Base-by-base conservation (phyloP, 176 grass and related monocot species). In the Eragrostis nindensis region DNA sequence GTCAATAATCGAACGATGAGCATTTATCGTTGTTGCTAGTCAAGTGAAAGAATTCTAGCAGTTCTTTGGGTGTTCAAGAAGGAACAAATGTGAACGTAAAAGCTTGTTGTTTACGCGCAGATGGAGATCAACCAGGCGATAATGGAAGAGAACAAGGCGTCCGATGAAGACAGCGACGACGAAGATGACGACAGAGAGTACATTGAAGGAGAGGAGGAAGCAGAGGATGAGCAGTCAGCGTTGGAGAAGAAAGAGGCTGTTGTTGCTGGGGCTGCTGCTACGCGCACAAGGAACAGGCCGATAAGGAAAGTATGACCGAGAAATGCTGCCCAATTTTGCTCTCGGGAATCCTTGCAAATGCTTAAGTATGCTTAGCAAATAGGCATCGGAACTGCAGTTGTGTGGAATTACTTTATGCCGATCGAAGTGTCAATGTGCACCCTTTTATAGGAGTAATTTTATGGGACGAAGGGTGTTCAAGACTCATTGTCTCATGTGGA, bases 71-170 rank as follows among this genome's bases (percentile, higher is more conserved):
- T 13, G 39, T 12, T 21, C 11, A n/a, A 56, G 0, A 21, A 22
- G n/a, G 27, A 50, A 7, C 38, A 46, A 2, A 43, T 25, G 27
- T 61, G 41, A 85, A 41, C 2, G 41, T 12, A 75, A 32, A 40
- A 22, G 11, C 80, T 13, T 60, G 5, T 21, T 64, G 13, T 43
- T 69, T 36, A 43, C 32, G 17, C 26, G 61, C 68, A 94, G 92
- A 86, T 94, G 83, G 92, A 90, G 68, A 80, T 85, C 47, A 87
- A 91, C 74, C 22, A 79, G 62, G 89, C 89, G 73, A 94, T 85
- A 71, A 16, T 89, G 86, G 89, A 94, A 50, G 92, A 94, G 84
- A 87, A 84, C 84, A 62, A 89, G 65, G 83, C 73, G 5, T 83
- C 74, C 0, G 77, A 60, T 0, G 82, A 85, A 40, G 85, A 66